Evolutionary conservation across 2,329 filamentous ascomycete species (phyloP), one percentile per base, ranked within the genome.

Genomic region (Magnaporthales sp.): DNA sequence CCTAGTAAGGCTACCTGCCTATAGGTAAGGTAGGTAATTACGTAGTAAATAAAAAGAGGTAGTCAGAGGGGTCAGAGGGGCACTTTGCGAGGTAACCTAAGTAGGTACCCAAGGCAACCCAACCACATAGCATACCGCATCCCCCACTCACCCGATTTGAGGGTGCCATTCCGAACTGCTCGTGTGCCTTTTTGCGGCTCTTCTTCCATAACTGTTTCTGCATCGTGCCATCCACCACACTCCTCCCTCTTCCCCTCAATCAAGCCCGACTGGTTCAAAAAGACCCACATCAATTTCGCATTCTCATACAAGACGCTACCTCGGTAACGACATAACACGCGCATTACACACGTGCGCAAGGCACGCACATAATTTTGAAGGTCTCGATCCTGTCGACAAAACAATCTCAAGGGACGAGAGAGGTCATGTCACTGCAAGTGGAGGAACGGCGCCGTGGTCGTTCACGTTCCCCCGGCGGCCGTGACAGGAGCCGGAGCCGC

Each of bases 401-500:
- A n/a, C n/a, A 51, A n/a, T 2, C 19, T n/a, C 38, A n/a, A 51
- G 19, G 5, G 19, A 51, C 19, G 15, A n/a, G n/a, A n/a, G 19
- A 38, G 30, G 71, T 67, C 71, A 86, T 86, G 84, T 85, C 84
- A 70, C 77, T 85, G 61, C 77, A 79, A 66, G 80, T 84, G 66
- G 80, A 82, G 67, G 73, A 74, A 67, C 74, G 76, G 63, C 78
- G 78, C 62, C 79, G 80, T 66, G 80, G 77, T 63, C 82, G 82
- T 66, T 82, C 83, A 65, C 78, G 79, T 65, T 86, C 84, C 0
- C 78, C 76, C 62, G 71, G 73, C 22, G 71, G 73, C 27, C 69
- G 72, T 67, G 72, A 78, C 70, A 76, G 74, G 63, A 76, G 77
- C 65, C 75, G 75, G 64, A 77, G 75, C 70, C 75, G 75, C 60